Evolutionary conservation across 768 basidiomycete species (phyloP).

Genomic region (Rhodotorula toruloides): DNA sequence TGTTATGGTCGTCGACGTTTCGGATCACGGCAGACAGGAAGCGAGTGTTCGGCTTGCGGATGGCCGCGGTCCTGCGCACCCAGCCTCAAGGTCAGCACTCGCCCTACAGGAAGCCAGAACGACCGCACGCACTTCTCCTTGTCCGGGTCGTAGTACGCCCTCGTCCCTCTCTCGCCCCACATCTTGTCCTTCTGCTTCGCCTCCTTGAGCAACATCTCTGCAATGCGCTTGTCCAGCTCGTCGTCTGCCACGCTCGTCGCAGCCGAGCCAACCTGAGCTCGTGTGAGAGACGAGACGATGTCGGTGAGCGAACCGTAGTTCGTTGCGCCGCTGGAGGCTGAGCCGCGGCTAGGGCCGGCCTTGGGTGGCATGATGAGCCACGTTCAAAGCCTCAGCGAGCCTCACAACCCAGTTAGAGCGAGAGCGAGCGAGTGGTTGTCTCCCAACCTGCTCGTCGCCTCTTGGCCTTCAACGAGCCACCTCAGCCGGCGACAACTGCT

Average conservation of each 20-base stretch:
- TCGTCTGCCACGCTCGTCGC: conserved; percentile 2
- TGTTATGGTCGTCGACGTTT: conserved; percentile 93
- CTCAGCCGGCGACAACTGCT: too few species aligned
- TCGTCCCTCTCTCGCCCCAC: conserved; percentile 56
- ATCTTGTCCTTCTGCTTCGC: conserved; percentile 83
- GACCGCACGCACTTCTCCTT: conserved; percentile 21
- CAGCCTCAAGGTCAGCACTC: not conserved
- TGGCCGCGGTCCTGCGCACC: conserved; percentile 40
- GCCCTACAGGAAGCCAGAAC: not conserved
- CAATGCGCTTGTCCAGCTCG: conserved; percentile 86
- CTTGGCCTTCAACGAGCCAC: too few species aligned
- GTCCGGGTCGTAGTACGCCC: conserved; percentile 30
- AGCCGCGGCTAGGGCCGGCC: not conserved
- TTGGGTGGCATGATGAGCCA: conserved; percentile 9
- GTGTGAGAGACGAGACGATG: conserved; percentile 31
- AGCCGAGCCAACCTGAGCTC: conserved; percentile 13
- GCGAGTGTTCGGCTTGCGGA: conserved; percentile 61
- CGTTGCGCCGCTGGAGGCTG: too few species aligned
- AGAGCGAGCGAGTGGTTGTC: too few species aligned
- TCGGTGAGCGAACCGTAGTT: conserved; percentile 22
- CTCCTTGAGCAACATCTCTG: conserved; percentile 83
- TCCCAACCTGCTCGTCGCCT: too few species aligned
- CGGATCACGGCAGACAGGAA: conserved; percentile 65
- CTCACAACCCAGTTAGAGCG: too few species aligned
- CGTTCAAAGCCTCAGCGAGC: too few species aligned